Evolutionary conservation across 192 early-diverging fungal species (phyloP).

Genomic region (Thamnidium elegans): DNA sequence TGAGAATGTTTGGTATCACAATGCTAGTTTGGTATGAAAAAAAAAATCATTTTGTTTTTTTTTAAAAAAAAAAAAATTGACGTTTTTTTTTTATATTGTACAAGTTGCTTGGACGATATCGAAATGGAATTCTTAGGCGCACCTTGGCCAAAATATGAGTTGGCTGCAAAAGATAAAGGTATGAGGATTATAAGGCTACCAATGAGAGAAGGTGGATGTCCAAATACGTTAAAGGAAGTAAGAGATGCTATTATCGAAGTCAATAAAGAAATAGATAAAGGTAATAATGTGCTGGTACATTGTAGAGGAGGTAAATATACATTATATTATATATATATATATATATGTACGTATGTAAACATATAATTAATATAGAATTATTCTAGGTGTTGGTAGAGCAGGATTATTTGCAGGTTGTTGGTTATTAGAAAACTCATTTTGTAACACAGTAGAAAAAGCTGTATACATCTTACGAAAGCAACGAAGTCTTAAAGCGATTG

Average conservation of each 20-base stretch:
- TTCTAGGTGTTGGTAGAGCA: conserved; percentile 66
- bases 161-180: conserved; percentile 46
- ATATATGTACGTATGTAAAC: conserved; percentile 13
- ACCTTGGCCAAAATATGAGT: conserved; percentile 56
- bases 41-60: conserved; percentile 14
- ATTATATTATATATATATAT: conserved; percentile 1
- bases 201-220: conserved; percentile 67
- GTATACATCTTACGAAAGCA: conserved; percentile 57
- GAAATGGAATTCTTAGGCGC: conserved; percentile 69
- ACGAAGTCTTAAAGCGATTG: conserved; percentile 67
- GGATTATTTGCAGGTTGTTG: conserved; percentile 77
- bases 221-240: conserved; percentile 55
- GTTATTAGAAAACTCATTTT: conserved; percentile 55
- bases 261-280: conserved; percentile 41
- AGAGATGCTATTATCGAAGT: conserved; percentile 52
- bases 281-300: conserved; percentile 62
- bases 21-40: conserved; percentile 59
- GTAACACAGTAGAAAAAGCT: conserved; percentile 45
- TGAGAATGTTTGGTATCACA: conserved; percentile 53
- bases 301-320: conserved; percentile 59
- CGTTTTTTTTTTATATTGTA: conserved; percentile 5
- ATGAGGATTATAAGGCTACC: conserved; percentile 64
- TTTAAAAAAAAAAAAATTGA: not conserved
- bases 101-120: conserved; percentile 62
- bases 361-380: not conserved